Base-by-base conservation (phyloP, 805 yeast species). In the Dipodascus geniculatus region DNA sequence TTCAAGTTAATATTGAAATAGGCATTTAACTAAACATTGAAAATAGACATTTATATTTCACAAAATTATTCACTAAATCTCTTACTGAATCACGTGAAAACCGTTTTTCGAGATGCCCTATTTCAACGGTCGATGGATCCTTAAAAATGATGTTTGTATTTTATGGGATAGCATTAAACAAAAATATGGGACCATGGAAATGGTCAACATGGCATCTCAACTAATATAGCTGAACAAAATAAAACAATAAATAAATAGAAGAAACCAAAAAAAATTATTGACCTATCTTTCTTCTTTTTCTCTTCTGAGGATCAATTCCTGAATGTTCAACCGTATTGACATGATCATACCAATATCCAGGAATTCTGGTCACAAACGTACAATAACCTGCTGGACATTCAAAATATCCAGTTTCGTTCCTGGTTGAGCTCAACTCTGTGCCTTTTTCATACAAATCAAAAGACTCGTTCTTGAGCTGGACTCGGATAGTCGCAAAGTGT, bases 321-420 rank as follows among this genome's bases (percentile, higher is more conserved):
- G 53, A 51, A 24, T 61, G 64, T 16, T 55, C 59, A 24, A 60
- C 62, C 19, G 60, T 57, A 49, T 58, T 60, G 23, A 61, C 53
- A 35, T 61, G 64, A 47, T 61, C 64, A 38, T 57, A 57, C 64
- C 64, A 61, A 50, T 61, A 61, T 2, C 57, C 56, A 6, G 64
- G 64, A 42, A 61, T 61, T 6, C 62, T 54, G 22, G 64, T 61
- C 42, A 58, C 54, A 51, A 61, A 61, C 17, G 64, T 51, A 49
- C 64, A 61, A 48, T 61, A 61, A n/a, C 44, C 55, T 11, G 54
- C 47, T 16, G 64, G 64, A 47, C 64, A 61, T 31, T 42, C 23
- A 55, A 61, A 61, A 48, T 58, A 61, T 48, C 64, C 64, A 22
- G 50, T 49, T 23, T 53, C 58, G 50, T 61, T 61, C 14, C 64